These are phyloP conservation scores for Metschnikowia corniflorae DNA, from an alignment of 805 yeast species.

Conservation along the genomic window DNA sequence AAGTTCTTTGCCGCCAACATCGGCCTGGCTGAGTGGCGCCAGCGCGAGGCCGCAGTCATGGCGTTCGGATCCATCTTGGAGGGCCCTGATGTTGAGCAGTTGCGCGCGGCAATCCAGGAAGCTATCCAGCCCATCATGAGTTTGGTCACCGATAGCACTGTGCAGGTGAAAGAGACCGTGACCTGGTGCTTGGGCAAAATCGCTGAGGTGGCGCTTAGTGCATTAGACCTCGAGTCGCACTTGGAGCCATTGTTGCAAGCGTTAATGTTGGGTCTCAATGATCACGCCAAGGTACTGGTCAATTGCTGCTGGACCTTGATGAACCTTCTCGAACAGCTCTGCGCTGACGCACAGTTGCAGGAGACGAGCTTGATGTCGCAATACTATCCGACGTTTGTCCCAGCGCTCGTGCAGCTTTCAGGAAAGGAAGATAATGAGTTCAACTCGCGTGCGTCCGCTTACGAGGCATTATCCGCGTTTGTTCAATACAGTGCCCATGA, in stretches of 20 bases:
- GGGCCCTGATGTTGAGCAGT: slow-evolving; percentile 79
- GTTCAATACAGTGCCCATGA: slow-evolving; percentile 72
- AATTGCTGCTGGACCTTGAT: slow-evolving; percentile 97
- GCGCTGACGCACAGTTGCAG: slow-evolving; percentile 46
- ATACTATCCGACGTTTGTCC: slow-evolving; percentile 67
- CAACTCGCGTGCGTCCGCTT: slow-evolving; percentile 91
- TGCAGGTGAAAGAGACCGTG: slow-evolving; percentile 93
- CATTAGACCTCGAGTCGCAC: slow-evolving; percentile 62
- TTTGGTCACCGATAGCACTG: slow-evolving; percentile 67
- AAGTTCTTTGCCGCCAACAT: slow-evolving; percentile 79
- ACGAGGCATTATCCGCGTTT: slow-evolving; percentile 83
- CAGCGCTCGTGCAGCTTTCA: slow-evolving; percentile 66
- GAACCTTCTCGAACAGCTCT: slow-evolving; percentile 82
- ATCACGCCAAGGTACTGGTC: slow-evolving; percentile 91
- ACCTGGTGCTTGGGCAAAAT: slow-evolving; percentile 98
- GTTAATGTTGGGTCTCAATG: slow-evolving; percentile 74
- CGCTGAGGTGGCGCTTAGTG: slow-evolving; percentile 79
- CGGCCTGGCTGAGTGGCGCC: slow-evolving; percentile 60
- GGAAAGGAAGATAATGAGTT: slow-evolving; percentile 77
- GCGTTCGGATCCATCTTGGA: slow-evolving; percentile 96
- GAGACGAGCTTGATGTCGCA: slow-evolving; percentile 66
- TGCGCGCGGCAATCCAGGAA: slow-evolving; percentile 66
- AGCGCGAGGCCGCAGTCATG: slow-evolving; percentile 97
- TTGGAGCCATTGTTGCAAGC: slow-evolving; percentile 73
- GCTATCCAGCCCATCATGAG: slow-evolving; percentile 77